phyloP scores from a whole-genome alignment of 371 early-diverging fungal species.

The Syncephalis fuscata region DNA sequence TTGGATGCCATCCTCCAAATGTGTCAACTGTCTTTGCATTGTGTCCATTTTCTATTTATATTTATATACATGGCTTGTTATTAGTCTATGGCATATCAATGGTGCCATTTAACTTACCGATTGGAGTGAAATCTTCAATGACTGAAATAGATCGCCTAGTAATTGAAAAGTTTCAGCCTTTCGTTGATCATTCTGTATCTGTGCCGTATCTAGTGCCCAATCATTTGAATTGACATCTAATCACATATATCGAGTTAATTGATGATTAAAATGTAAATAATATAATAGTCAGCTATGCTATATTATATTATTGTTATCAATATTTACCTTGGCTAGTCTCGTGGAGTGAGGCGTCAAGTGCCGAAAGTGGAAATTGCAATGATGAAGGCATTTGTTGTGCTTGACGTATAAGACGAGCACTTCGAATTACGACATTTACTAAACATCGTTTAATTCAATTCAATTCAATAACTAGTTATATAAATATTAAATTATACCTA shows the following conservation, averaged over 20 bases:
- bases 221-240: background rate
- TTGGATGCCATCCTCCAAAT: too few species aligned
- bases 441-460: slow-evolving; percentile 13
- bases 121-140: background rate
- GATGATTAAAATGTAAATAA: background rate
- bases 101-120: too few species aligned
- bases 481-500: slow-evolving; percentile 5
- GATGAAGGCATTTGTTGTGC: slow-evolving; percentile 3
- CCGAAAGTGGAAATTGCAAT: slow-evolving; percentile 3
- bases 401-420: background rate
- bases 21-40: too few species aligned
- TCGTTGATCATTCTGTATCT: too few species aligned
- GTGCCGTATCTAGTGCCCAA: background rate
- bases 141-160: background rate
- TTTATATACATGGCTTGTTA: too few species aligned
- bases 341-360: too few species aligned
- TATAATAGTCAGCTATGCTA: slow-evolving; percentile 5
- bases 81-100: too few species aligned
- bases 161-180: too few species aligned
- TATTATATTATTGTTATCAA: background rate
- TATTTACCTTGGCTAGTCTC: background rate
- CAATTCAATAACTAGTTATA: background rate
- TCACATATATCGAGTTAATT: background rate
- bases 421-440: slow-evolving; percentile 1
- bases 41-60: too few species aligned